Evolutionary conservation across 2,329 filamentous ascomycete genomes (phyloP).

Genomic region (Rutstroemia sp.): DNA sequence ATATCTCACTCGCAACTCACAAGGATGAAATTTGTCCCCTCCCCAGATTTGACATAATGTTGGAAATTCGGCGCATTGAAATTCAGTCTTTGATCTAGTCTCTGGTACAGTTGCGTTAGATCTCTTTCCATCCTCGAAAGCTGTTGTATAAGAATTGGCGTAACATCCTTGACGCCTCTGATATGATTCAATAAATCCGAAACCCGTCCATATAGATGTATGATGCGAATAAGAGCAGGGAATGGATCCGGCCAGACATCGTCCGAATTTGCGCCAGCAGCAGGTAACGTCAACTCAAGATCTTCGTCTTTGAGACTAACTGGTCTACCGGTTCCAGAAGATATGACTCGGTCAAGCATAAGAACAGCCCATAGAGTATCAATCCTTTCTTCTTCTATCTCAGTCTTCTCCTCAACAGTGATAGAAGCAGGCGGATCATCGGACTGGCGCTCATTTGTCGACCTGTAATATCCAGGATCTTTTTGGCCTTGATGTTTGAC

Average conservation of each 20-base stretch:
- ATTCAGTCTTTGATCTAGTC: slow-evolving; percentile 64
- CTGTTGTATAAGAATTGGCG: slow-evolving; percentile 62
- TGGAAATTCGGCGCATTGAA: slow-evolving; percentile 86
- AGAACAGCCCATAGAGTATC: slow-evolving; percentile 91
- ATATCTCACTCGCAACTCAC: slow-evolving; percentile 52
- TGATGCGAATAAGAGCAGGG: slow-evolving; percentile 72
- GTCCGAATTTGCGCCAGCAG: slow-evolving; percentile 40
- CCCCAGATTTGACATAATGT: slow-evolving; percentile 70
- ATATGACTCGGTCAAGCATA: slow-evolving; percentile 79
- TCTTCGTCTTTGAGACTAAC: slow-evolving; percentile 80
- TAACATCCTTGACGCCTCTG: slow-evolving; percentile 65
- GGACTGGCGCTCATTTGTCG: slow-evolving; percentile 36
- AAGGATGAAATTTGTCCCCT: slow-evolving; percentile 81
- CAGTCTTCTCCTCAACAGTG: slow-evolving; percentile 45
- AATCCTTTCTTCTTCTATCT: slow-evolving; percentile 71
- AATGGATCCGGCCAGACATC: slow-evolving; percentile 67
- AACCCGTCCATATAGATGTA: slow-evolving; percentile 77
- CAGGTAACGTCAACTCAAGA: slow-evolving; percentile 68
- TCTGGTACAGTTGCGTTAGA: slow-evolving; percentile 64
- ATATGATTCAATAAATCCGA: slow-evolving; percentile 82
- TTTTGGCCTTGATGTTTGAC: slow-evolving; percentile 44
- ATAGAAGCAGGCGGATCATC: slow-evolving; percentile 30
- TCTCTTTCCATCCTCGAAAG: slow-evolving; percentile 74
- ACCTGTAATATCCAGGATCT: slow-evolving; percentile 28
- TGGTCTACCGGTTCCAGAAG: slow-evolving; percentile 75